Evolutionary conservation across 2,329 filamentous ascomycete genomes (phyloP), one percentile per base, ranked within the genome.

Genomic region (Exophiala calicioides): DNA sequence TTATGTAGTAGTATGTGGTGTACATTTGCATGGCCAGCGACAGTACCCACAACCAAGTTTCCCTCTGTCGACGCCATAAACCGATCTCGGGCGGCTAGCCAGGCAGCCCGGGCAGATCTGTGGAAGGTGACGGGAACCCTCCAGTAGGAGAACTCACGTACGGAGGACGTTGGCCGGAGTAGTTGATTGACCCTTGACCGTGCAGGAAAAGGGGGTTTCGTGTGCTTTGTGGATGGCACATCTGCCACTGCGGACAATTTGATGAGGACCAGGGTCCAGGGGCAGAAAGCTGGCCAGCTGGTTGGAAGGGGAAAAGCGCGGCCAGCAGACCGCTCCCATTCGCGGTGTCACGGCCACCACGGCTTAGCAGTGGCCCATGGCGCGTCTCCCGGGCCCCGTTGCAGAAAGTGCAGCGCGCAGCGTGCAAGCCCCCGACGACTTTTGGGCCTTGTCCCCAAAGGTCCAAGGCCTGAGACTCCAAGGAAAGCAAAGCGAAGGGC

Each of bases 131-230:
- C n/a, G n/a, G n/a, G n/a, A n/a, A n/a, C n/a, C n/a, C n/a, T n/a
- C n/a, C n/a, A n/a, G n/a, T n/a, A n/a, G n/a, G n/a, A n/a, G n/a
- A n/a, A n/a, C n/a, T n/a, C n/a, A n/a, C n/a, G n/a, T n/a, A n/a
- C n/a, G n/a, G n/a, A n/a, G n/a, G n/a, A n/a, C n/a, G n/a, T n/a
- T n/a, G n/a, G n/a, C n/a, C n/a, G n/a, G n/a, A n/a, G n/a, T n/a
- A n/a, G 12, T 23, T 30, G 16, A 21, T 13, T 43, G 19, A 45
- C 29, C 47, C 47, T 50, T 40, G 41, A 39, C n/a, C 39, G 18
- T 48, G 49, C 49, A 48, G 34, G 45, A 44, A 47, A 50, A 50
- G 23, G 35, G 40, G 46, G n/a, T 42, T 16, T 13, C 34, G 16
- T 18, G n/a, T n/a, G n/a, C n/a, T n/a, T n/a, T 21, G n/a, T 34